Evolutionary conservation across 441 rosid species (phyloP).

Genomic region (Adansonia madagascariensis): DNA sequence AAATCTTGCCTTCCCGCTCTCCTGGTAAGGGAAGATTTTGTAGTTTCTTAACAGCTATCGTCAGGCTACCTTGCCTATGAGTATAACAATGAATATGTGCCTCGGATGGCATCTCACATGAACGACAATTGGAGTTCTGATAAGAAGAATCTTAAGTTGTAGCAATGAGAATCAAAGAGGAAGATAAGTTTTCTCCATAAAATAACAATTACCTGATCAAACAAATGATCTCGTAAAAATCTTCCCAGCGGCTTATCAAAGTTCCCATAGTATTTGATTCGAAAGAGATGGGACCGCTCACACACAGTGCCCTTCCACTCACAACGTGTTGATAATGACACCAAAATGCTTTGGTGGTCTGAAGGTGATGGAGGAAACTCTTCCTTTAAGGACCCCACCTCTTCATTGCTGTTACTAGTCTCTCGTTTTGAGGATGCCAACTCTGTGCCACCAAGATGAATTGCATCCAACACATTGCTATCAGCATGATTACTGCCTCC

Average conservation of each 20-base stretch:
- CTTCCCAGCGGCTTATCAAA: conserved; percentile 81
- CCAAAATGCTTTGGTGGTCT: conserved; percentile 83
- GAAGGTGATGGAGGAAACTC: conserved; percentile 75
- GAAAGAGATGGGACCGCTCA: conserved; percentile 70
- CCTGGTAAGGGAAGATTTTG: conserved; percentile 56
- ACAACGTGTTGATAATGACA: conserved; percentile 74
- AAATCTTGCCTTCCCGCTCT: conserved; percentile 78
- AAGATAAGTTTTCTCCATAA: conserved; percentile 17
- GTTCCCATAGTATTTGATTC: conserved; percentile 77
- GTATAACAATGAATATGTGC: conserved; percentile 82
- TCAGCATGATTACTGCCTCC: conserved; percentile 32
- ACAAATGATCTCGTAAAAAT: conserved; percentile 69
- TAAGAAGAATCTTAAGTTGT: conserved; percentile 28
- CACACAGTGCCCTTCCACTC: conserved; percentile 81
- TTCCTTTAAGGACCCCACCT: conserved; percentile 55
- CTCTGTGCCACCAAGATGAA: conserved; percentile 19
- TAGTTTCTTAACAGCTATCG: conserved; percentile 77
- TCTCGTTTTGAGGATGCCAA: conserved; percentile 41
- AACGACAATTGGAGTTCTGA: conserved; percentile 57
- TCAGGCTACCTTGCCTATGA: conserved; percentile 80
- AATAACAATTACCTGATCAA: conserved; percentile 59
- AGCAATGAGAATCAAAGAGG: conserved; percentile 5
- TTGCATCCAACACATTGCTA: conserved; percentile 33
- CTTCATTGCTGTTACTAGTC: conserved; percentile 44
- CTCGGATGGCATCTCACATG: conserved; percentile 75